phyloP scores from a whole-genome alignment of 371 early-diverging fungal genomes.

The Lichtheimia hyalospora region DNA sequence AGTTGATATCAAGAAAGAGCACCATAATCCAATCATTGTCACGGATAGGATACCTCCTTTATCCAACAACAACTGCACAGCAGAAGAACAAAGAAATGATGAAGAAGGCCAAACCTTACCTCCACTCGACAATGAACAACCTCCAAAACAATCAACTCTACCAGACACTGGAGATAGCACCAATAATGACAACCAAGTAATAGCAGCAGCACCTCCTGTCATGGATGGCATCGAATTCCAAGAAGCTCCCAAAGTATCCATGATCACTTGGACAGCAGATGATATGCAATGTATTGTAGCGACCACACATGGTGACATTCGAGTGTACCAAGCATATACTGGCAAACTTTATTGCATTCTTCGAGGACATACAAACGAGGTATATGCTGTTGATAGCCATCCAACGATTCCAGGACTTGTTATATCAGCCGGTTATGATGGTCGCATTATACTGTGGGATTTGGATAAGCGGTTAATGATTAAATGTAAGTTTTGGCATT shows the following conservation, averaged over 20 bases:
- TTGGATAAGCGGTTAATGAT: conserved; percentile 13
- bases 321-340: conserved; percentile 60
- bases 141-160: neutral
- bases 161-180: neutral
- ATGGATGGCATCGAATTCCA: conserved; percentile 4
- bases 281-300: conserved; percentile 64
- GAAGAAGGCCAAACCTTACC: no score
- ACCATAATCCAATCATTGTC: neutral
- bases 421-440: conserved; percentile 85
- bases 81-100: neutral
- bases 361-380: conserved; percentile 62
- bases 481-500: neutral
- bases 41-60: neutral
- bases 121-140: neutral
- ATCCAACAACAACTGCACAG: no score
- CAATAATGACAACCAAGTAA: neutral
- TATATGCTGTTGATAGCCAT: conserved; percentile 78
- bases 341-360: conserved; percentile 58
- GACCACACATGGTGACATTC: conserved; percentile 57
- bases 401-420: conserved; percentile 69
- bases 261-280: conserved; percentile 64
- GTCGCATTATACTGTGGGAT: conserved; percentile 85
- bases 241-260: conserved; percentile 41
- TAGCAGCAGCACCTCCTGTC: no score
- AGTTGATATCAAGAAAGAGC: conserved; percentile 31